phyloP scores from a whole-genome alignment of 129 eudicot species.

The Escallonia herrerae region DNA sequence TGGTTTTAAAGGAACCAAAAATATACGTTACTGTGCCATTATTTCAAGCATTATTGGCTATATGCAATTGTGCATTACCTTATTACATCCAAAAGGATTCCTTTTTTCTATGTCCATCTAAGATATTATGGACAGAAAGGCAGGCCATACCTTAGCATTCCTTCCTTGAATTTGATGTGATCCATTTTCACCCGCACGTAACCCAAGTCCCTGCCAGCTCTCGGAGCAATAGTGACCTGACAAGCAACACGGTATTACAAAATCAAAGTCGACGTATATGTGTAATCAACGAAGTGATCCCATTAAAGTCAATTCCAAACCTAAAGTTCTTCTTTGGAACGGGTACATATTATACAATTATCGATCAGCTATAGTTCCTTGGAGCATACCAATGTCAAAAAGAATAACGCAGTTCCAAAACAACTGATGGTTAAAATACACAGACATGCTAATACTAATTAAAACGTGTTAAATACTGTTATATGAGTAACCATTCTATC shows the following conservation, averaged over 20 bases:
- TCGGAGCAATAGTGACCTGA: slow-evolving; percentile 80
- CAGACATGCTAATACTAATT: too few relatives aligned
- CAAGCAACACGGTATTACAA: slow-evolving; percentile 1
- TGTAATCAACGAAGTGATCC: background rate
- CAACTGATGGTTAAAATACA: too few relatives aligned
- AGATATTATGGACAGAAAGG: too few relatives aligned
- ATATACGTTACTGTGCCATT: background rate
- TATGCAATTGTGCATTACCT: background rate
- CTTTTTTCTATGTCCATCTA: background rate
- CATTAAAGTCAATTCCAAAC: too few relatives aligned
- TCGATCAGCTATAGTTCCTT: too few relatives aligned
- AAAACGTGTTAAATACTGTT: too few relatives aligned
- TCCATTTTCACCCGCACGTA: slow-evolving; percentile 78
- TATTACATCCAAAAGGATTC: background rate
- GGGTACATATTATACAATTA: too few relatives aligned
- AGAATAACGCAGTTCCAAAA: too few relatives aligned
- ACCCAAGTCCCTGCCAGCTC: slow-evolving; percentile 89
- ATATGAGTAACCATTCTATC: too few relatives aligned
- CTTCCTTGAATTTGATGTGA: slow-evolving; percentile 50
- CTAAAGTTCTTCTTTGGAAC: too few relatives aligned
- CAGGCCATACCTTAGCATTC: slow-evolving; percentile 54
- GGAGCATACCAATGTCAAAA: too few relatives aligned
- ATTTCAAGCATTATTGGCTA: background rate
- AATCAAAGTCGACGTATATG: background rate
- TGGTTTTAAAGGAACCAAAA: too few relatives aligned